These are phyloP conservation scores for Aspergillus versicolor DNA, from an alignment of 2,329 filamentous ascomycete genomes.

Conservation along the genomic window DNA sequence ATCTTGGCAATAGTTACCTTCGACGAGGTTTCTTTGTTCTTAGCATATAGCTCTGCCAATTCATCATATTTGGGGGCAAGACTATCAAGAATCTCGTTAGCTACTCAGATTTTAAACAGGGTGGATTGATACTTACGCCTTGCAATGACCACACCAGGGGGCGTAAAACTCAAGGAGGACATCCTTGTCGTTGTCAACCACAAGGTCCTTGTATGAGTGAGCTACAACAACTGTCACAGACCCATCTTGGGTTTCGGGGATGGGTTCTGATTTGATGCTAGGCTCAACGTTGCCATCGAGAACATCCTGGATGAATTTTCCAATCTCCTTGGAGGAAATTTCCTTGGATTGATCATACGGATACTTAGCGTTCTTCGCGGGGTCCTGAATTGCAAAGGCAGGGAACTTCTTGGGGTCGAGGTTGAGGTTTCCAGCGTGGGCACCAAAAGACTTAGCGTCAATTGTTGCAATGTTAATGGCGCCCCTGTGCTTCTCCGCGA, in stretches of 20 bases:
- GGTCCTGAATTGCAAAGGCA: constrained; percentile 96
- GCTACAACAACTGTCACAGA: constrained; percentile 86
- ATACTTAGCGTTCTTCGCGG: constrained; percentile 93
- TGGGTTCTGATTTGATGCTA: constrained; percentile 97
- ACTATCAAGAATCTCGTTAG: constrained; percentile 28
- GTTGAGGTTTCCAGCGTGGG: constrained; percentile 95
- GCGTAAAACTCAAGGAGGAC: constrained; percentile 98
- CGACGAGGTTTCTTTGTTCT: constrained; percentile 49
- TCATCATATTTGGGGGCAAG: constrained; percentile 68
- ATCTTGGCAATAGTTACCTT: constrained; percentile 80
- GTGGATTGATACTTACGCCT: constrained; percentile 49
- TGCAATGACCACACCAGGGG: constrained; percentile 74
- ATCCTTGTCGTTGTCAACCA: constrained; percentile 93
- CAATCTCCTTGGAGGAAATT: constrained; percentile 71
- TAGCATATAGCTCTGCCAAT: constrained; percentile 57
- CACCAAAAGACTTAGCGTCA: constrained; percentile 89
- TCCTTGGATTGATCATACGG: constrained; percentile 83
- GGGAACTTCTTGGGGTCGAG: constrained; percentile 94
- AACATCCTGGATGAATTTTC: constrained; percentile 82
- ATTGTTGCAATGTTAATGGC: constrained; percentile 97
- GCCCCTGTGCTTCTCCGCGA: constrained; percentile 91
- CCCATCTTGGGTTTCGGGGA: constrained; percentile 90
- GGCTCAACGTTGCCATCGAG: constrained; percentile 84
- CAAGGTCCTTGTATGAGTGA: constrained; percentile 87
- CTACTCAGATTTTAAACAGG: neutral